Conservation (phyloP, 2,329 filamentous ascomycete genomes). For the Eutypella sp. region DNA sequence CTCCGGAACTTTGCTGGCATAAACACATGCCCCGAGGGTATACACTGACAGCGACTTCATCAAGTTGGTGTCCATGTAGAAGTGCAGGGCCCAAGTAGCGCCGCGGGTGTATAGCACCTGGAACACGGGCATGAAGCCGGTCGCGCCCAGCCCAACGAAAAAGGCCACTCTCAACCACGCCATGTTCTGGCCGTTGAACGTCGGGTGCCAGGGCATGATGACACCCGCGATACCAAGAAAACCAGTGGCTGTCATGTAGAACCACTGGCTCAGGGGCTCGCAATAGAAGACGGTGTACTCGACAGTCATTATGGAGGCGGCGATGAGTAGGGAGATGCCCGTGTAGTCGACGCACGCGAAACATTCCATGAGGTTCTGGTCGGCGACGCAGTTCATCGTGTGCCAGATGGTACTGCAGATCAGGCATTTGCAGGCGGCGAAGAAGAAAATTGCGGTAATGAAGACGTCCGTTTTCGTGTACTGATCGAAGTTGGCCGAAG, state of each 20-base stretch:
- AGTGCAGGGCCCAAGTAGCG: constrained; percentile 73
- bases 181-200: constrained; percentile 89
- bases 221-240: constrained; percentile 79
- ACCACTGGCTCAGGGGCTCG: constrained; percentile 79
- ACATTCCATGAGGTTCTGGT: constrained; percentile 82
- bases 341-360: constrained; percentile 99
- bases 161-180: constrained; percentile 89
- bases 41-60: constrained; percentile 84
- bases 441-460: constrained; percentile 92
- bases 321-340: constrained; percentile 89
- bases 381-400: constrained; percentile 95
- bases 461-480: constrained; percentile 85
- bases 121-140: constrained; percentile 82
- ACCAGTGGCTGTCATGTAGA: constrained; percentile 79
- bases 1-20: constrained; percentile 89
- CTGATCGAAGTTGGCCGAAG: constrained; percentile 76
- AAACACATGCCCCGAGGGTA: constrained; percentile 75
- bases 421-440: constrained; percentile 90
- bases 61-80: constrained; percentile 73
- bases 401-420: constrained; percentile 97
- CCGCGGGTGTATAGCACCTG: constrained; percentile 79
- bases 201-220: constrained; percentile 91
- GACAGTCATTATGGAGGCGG: constrained; percentile 94
- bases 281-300: constrained; percentile 99
- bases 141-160: constrained; percentile 80